Conservation (phyloP, 768 basidiomycete genomes). For the Cystofilobasidium ferigula region DNA sequence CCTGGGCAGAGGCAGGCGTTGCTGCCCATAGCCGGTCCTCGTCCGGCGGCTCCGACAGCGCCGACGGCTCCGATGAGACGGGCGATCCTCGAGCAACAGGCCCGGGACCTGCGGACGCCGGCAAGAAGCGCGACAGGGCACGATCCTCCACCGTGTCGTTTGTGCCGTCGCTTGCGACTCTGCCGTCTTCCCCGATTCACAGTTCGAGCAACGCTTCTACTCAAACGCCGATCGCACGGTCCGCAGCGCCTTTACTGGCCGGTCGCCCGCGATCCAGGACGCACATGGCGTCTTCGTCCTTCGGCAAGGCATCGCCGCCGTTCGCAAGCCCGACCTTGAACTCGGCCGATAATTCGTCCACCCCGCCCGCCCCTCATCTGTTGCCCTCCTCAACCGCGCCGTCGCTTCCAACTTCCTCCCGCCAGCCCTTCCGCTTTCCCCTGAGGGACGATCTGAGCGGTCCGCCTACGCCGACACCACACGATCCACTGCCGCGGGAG, state of each 20-base stretch:
- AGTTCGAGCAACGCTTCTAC: not conserved
- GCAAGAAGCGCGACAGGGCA: not conserved
- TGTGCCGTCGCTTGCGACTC: slow-evolving; percentile 16
- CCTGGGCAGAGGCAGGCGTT: not conserved
- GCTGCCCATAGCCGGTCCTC: not conserved
- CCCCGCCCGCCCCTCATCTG: too few species aligned
- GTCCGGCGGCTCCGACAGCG: not conserved
- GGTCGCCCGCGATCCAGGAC: not conserved
- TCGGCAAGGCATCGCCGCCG: too few species aligned
- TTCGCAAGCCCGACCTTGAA: too few species aligned
- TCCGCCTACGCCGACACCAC: not conserved
- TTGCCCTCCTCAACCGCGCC: too few species aligned
- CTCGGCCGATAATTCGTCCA: too few species aligned
- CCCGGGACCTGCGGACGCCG: not conserved
- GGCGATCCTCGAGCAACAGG: not conserved
- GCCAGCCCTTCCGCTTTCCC: too few species aligned
- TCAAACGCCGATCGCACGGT: not conserved
- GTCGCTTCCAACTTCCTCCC: too few species aligned
- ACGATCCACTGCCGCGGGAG: not conserved
- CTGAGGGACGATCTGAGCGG: too few species aligned
- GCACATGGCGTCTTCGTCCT: not conserved
- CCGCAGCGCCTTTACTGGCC: not conserved
- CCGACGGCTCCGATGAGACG: not conserved
- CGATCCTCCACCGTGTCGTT: slow-evolving; percentile 17
- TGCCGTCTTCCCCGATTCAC: slow-evolving; percentile 11